Evolutionary conservation across 2,329 filamentous ascomycete species (phyloP).

Genomic region (Thielaviopsis ethacetica): DNA sequence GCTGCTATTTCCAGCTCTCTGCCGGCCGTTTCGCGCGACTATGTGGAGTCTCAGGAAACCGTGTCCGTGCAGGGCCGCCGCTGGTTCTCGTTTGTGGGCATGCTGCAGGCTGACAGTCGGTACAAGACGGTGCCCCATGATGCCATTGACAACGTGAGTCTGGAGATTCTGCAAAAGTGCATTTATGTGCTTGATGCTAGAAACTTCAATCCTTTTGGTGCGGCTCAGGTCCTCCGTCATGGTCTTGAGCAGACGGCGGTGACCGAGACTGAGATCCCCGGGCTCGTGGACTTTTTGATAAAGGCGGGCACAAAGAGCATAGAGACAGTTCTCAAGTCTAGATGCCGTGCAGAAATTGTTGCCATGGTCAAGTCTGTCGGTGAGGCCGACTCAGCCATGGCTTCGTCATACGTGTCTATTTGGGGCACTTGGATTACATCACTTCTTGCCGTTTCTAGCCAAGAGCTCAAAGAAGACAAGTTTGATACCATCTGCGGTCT

Average conservation of each 20-base stretch:
- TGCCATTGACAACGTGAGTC: constrained; percentile 19
- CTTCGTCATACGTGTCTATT: constrained; percentile 21
- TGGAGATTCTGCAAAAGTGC: constrained; percentile 15
- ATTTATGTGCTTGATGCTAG: constrained; percentile 29
- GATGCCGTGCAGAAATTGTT: constrained; percentile 50
- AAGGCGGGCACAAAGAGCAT: constrained; percentile 11
- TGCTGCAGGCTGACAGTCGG: constrained; percentile 15
- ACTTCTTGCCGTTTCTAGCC: constrained; percentile 20
- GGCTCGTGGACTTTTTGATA: constrained; percentile 6
- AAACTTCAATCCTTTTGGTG: constrained; percentile 41
- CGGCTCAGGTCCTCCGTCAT: constrained; percentile 26
- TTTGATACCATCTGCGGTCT: constrained; percentile 26
- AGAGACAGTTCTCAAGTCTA: constrained; percentile 38
- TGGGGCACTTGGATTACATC: constrained; percentile 30
- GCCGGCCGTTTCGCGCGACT: constrained; percentile 68
- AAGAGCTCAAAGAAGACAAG: constrained; percentile 13
- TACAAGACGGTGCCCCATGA: constrained; percentile 17
- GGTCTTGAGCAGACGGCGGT: constrained; percentile 7
- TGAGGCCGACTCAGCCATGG: constrained; percentile 19
- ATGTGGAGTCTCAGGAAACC: constrained; percentile 52
- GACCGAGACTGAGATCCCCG: constrained; percentile 1
- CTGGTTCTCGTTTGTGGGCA: constrained; percentile 34
- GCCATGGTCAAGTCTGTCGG: constrained; percentile 43
- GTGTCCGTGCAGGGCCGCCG: constrained; percentile 50
- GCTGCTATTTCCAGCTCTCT: constrained; percentile 55